These are phyloP conservation scores for Zygosaccharomyces rouxii DNA, from an alignment of 805 yeast species.

Conservation along the genomic window DNA sequence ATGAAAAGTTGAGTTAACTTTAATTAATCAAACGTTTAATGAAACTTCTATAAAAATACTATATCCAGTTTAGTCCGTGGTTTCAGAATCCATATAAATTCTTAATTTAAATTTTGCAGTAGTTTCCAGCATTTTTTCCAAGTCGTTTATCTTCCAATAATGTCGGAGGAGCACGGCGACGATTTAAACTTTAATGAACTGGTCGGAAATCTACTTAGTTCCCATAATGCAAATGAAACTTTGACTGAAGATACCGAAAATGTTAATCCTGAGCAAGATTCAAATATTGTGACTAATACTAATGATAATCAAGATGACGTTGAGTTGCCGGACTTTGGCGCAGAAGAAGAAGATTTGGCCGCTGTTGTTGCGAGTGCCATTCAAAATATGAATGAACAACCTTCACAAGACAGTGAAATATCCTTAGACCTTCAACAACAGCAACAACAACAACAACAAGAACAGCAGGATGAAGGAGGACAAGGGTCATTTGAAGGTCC, in stretches of 20 bases:
- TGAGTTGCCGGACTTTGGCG: constrained; percentile 22
- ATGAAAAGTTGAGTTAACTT: not conserved
- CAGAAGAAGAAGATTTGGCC: constrained; percentile 33
- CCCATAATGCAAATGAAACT: constrained; percentile 20
- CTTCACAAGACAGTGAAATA: constrained; percentile 3
- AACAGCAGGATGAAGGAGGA: not conserved
- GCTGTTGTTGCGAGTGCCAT: constrained; percentile 41
- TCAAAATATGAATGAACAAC: constrained; percentile 21
- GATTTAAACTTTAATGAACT: constrained; percentile 33
- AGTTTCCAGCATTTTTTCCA: not conserved
- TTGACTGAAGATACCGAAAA: constrained; percentile 1
- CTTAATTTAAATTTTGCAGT: not conserved
- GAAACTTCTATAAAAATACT: not conserved
- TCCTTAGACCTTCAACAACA: not conserved
- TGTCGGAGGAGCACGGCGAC: constrained; percentile 28
- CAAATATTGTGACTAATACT: not conserved
- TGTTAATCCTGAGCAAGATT: constrained; percentile 1
- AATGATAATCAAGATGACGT: constrained; percentile 4
- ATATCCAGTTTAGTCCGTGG: not conserved
- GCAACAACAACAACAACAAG: not conserved
- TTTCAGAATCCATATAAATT: not conserved
- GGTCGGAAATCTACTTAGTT: constrained; percentile 32
- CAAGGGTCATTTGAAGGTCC: not conserved
- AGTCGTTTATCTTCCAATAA: constrained; percentile 6
- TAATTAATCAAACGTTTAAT: not conserved